Evolutionary conservation across 192 early-diverging fungal genomes (phyloP).

Genomic region (Bifiguratus adelaidae): DNA sequence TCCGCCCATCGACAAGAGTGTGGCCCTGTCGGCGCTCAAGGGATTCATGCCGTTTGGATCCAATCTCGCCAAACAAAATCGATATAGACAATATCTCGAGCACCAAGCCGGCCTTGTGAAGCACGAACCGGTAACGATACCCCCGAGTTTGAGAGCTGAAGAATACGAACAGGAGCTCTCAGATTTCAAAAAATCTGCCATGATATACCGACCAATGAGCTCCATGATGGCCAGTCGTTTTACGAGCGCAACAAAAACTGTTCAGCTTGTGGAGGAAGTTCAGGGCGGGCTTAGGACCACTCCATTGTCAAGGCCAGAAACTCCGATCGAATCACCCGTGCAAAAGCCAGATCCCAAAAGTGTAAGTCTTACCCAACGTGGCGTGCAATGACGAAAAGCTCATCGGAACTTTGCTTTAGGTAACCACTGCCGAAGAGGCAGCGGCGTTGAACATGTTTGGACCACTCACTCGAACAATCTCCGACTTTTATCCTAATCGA

Average conservation of each 20-base stretch:
- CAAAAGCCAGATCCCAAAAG: too few species aligned
- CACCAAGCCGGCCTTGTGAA: constrained; percentile 37
- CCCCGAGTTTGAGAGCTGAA: constrained; percentile 26
- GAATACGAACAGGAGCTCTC: constrained; percentile 44
- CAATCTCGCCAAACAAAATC: constrained; percentile 54
- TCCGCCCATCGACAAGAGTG: constrained; percentile 44
- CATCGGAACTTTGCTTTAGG: background rate
- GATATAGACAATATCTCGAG: constrained; percentile 64
- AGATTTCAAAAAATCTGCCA: constrained; percentile 69
- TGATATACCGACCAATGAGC: constrained; percentile 62
- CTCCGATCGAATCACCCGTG: too few species aligned
- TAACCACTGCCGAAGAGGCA: constrained; percentile 33
- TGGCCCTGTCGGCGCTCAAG: constrained; percentile 54
- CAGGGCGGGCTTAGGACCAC: background rate
- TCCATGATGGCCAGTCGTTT: constrained; percentile 64
- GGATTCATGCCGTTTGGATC: constrained; percentile 76
- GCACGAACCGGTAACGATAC: constrained; percentile 9
- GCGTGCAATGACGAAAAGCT: background rate
- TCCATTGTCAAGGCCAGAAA: too few species aligned
- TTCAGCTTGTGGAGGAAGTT: background rate
- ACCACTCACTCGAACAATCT: constrained; percentile 36
- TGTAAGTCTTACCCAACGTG: too few species aligned
- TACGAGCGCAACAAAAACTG: constrained; percentile 26
- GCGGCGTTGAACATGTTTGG: constrained; percentile 64
- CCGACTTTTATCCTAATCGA: constrained; percentile 50